These are phyloP conservation scores for Blastosporella zonata DNA, from an alignment of 1,284 basidiomycete genomes.

Conservation along the genomic window DNA sequence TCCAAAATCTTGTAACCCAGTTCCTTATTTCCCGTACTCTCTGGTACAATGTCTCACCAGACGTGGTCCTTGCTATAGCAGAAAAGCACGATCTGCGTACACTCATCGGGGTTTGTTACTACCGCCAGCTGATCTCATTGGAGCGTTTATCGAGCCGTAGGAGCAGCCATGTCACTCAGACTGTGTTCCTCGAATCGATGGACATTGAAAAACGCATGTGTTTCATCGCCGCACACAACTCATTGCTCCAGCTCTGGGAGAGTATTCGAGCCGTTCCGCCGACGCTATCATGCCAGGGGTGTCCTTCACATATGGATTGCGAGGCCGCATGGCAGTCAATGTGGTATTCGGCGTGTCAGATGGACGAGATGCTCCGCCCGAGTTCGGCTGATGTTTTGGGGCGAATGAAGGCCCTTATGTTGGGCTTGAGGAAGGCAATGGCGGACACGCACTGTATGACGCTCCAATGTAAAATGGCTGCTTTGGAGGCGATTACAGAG, in stretches of 20 bases:
- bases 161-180: conserved; percentile 15
- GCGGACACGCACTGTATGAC: conserved; percentile 30
- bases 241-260: conserved; percentile 35
- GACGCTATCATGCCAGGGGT: conserved; percentile 23
- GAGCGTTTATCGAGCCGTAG: conserved; percentile 20
- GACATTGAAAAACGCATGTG: conserved; percentile 31
- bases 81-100: conserved; percentile 30
- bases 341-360: conserved; percentile 29
- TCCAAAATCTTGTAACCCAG: conserved; percentile 32
- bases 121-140: conserved; percentile 36
- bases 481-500: conserved; percentile 37
- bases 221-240: conserved; percentile 36
- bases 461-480: conserved; percentile 37
- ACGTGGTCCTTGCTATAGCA: conserved; percentile 32
- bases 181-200: conserved; percentile 27
- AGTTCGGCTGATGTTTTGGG: conserved; percentile 39
- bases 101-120: conserved; percentile 37
- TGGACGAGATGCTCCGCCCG: conserved; percentile 22
- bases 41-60: conserved; percentile 34
- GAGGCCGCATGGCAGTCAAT: conserved; percentile 31
- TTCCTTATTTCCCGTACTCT: conserved; percentile 37
- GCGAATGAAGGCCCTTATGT: conserved; percentile 37
- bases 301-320: conserved; percentile 31
- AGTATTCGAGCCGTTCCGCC: conserved; percentile 33
- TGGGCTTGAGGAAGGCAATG: conserved; percentile 33